Conservation (phyloP, 768 basidiomycete genomes). For the Kwoniella mangroviensis region DNA sequence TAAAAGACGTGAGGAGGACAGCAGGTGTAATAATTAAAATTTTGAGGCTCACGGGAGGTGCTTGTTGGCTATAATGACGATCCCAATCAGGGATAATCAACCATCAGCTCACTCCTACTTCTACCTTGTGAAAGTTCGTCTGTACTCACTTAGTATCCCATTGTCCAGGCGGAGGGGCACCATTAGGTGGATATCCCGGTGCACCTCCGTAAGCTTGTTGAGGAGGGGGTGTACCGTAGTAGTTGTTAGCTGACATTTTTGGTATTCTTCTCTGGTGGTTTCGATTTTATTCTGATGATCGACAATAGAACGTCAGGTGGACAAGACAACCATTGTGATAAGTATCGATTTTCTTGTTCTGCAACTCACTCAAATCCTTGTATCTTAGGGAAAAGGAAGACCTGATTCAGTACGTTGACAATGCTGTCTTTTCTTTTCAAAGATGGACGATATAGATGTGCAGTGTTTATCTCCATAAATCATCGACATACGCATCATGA, state of each 20-base stretch:
- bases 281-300: too few relatives aligned
- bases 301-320: too few relatives aligned
- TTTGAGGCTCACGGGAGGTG: slow-evolving; percentile 11
- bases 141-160: slow-evolving; percentile 21
- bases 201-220: background rate
- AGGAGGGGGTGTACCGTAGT: background rate
- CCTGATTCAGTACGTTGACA: too few relatives aligned
- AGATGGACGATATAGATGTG: too few relatives aligned
- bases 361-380: too few relatives aligned
- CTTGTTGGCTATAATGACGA: slow-evolving; percentile 20
- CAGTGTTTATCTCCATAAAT: too few relatives aligned
- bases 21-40: too few relatives aligned
- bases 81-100: background rate
- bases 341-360: too few relatives aligned
- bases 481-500: too few relatives aligned
- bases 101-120: background rate
- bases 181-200: slow-evolving; percentile 1
- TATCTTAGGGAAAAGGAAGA: too few relatives aligned
- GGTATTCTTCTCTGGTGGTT: background rate
- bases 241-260: background rate
- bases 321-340: too few relatives aligned
- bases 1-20: background rate
- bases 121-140: background rate
- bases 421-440: too few relatives aligned
- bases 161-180: slow-evolving; percentile 1